Conservation (phyloP, 345 rosid genomes). For the Brassica incana region DNA sequence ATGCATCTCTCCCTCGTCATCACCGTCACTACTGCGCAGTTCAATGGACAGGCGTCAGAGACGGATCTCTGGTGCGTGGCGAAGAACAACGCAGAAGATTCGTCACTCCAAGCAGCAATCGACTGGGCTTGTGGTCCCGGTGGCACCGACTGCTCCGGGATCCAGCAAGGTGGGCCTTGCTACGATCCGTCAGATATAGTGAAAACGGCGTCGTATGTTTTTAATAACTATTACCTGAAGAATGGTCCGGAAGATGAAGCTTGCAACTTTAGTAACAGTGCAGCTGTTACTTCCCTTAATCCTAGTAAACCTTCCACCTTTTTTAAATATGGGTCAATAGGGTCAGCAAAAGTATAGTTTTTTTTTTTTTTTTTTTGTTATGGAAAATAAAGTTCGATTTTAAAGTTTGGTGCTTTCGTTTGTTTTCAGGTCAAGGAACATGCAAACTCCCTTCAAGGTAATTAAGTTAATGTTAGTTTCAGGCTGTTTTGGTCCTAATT, state of each 20-base stretch:
- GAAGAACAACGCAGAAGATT: conserved; percentile 81
- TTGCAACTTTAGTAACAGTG: conserved; percentile 80
- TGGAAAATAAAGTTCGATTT: conserved; percentile 1
- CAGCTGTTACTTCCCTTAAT: conserved; percentile 67
- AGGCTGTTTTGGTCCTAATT: background rate
- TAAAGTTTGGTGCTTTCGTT: background rate
- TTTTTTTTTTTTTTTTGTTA: background rate
- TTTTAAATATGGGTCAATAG: background rate
- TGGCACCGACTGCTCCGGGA: conserved; percentile 65
- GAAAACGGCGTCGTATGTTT: conserved; percentile 79
- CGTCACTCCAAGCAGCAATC: conserved; percentile 63
- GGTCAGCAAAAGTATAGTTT: background rate
- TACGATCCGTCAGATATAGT: conserved; percentile 55
- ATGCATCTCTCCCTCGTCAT: background rate
- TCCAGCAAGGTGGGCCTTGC: conserved; percentile 67
- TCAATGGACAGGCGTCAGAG: background rate
- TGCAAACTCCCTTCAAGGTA: conserved; percentile 50
- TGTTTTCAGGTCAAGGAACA: conserved; percentile 61
- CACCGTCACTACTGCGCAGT: background rate
- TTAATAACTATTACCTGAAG: conserved; percentile 75
- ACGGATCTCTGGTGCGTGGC: conserved; percentile 88
- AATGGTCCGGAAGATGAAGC: conserved; percentile 64
- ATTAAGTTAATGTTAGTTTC: background rate
- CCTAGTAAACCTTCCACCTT: conserved; percentile 59
- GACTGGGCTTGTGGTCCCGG: conserved; percentile 92